phyloP scores from a whole-genome alignment of 768 basidiomycete species.

The Tricholoma terreum region DNA sequence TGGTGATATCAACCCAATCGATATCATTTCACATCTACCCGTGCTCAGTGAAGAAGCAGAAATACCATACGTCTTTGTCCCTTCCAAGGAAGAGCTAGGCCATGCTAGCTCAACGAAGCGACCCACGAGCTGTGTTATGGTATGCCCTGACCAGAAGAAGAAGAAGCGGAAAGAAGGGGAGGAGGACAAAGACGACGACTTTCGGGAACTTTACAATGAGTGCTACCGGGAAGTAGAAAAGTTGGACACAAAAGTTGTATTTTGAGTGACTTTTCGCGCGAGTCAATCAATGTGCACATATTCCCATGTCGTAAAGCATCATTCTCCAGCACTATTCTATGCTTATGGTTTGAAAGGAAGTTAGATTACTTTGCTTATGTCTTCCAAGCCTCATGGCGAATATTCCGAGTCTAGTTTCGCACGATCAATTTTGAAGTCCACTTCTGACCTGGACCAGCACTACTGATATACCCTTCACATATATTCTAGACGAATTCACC shows the following conservation, averaged over 20 bases:
- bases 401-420: constrained; percentile 14
- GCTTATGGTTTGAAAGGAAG: not conserved
- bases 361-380: not conserved
- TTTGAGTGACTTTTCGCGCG: constrained; percentile 35
- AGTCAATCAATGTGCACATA: not conserved
- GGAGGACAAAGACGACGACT: constrained; percentile 77
- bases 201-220: constrained; percentile 82
- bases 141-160: constrained; percentile 80
- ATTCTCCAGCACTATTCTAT: not conserved
- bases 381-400: not conserved
- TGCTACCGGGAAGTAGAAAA: constrained; percentile 82
- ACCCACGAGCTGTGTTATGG: constrained; percentile 96
- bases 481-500: constrained; percentile 22
- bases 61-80: constrained; percentile 86
- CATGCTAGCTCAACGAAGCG: constrained; percentile 95
- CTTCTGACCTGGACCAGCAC: constrained; percentile 15
- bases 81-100: constrained; percentile 94
- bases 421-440: constrained; percentile 18
- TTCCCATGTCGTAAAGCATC: not conserved
- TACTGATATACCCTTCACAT: constrained; percentile 17
- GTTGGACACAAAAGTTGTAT: constrained; percentile 67
- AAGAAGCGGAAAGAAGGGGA: constrained; percentile 63
- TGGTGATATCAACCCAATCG: constrained; percentile 96
- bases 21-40: constrained; percentile 97
- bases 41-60: constrained; percentile 91